Evolutionary conservation across 768 basidiomycete genomes (phyloP).

Genomic region (Phylloporus arenicola): DNA sequence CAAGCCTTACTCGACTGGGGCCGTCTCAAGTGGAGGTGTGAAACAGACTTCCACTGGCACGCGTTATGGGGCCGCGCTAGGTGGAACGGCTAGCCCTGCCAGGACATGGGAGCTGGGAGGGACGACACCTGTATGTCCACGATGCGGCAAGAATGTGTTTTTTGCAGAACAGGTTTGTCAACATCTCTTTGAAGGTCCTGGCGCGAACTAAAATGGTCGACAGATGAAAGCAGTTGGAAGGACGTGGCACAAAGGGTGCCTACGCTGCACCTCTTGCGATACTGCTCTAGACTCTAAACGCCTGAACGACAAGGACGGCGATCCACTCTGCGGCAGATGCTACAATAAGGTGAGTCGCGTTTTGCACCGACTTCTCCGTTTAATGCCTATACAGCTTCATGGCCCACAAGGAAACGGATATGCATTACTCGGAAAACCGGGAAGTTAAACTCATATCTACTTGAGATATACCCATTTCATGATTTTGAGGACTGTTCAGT

Average conservation of each 20-base stretch:
- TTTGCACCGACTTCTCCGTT: background rate
- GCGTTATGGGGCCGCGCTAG: slow-evolving; percentile 57
- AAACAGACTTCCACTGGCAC: slow-evolving; percentile 53
- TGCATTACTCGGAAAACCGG: slow-evolving; percentile 56
- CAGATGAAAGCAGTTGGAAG: slow-evolving; percentile 79
- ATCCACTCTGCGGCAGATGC: slow-evolving; percentile 65
- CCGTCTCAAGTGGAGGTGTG: slow-evolving; percentile 19
- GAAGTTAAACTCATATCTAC: slow-evolving; percentile 28
- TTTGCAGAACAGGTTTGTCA: slow-evolving; percentile 72
- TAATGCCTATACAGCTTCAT: slow-evolving; percentile 47
- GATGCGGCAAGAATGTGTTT: slow-evolving; percentile 72
- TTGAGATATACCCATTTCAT: background rate
- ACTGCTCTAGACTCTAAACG: slow-evolving; percentile 65
- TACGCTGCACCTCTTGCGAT: slow-evolving; percentile 71
- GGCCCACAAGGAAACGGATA: slow-evolving; percentile 74
- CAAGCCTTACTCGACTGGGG: slow-evolving; percentile 23
- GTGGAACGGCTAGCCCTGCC: slow-evolving; percentile 36
- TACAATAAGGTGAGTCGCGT: slow-evolving; percentile 52
- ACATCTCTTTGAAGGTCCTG: background rate
- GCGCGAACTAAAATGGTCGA: slow-evolving; percentile 4
- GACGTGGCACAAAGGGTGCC: slow-evolving; percentile 72
- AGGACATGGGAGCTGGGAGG: slow-evolving; percentile 48
- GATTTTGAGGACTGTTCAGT: slow-evolving; percentile 5
- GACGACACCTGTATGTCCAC: slow-evolving; percentile 57
- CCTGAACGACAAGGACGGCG: slow-evolving; percentile 71